Evolutionary conservation across 2,329 filamentous ascomycete species (phyloP).

Genomic region (Gremmenia infestans): DNA sequence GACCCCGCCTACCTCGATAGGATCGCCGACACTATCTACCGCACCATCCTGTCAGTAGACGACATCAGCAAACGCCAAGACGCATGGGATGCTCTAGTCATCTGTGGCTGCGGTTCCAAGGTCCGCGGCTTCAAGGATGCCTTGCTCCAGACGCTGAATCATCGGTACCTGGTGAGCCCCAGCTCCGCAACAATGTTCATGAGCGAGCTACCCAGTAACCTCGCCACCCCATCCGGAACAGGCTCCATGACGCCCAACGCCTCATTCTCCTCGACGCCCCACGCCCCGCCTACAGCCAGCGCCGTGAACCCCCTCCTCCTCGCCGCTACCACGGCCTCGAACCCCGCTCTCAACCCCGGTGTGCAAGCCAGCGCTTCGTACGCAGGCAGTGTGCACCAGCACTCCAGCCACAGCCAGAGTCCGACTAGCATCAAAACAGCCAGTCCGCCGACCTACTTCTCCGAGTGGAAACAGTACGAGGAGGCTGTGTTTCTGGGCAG

Average conservation of each 20-base stretch:
- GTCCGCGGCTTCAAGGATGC: constrained; percentile 81
- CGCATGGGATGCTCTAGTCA: constrained; percentile 87
- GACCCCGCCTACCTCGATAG: constrained; percentile 71
- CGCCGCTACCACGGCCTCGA: constrained; percentile 71
- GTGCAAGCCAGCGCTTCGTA: constrained; percentile 28
- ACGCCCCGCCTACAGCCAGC: constrained; percentile 50
- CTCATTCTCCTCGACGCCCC: constrained; percentile 46
- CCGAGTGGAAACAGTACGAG: constrained; percentile 54
- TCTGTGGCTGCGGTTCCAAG: constrained; percentile 80
- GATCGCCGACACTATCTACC: constrained; percentile 79
- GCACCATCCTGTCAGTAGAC: constrained; percentile 74
- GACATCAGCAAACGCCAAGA: constrained; percentile 79
- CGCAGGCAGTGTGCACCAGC: constrained; percentile 42
- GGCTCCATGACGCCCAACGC: constrained; percentile 75
- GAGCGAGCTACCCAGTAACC: constrained; percentile 88
- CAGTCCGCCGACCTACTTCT: constrained; percentile 66
- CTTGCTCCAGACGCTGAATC: constrained; percentile 70
- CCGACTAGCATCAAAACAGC: constrained; percentile 63
- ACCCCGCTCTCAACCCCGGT: constrained; percentile 32
- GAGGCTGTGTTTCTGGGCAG: constrained; percentile 67
- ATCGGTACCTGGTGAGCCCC: constrained; percentile 85
- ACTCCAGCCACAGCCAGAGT: constrained; percentile 61
- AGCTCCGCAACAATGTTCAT: constrained; percentile 95
- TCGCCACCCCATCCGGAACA: constrained; percentile 85
- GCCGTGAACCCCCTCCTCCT: constrained; percentile 87